Evolutionary conservation across 768 basidiomycete genomes (phyloP), one percentile per base, ranked within the genome.

Genomic region (Calocybe indica): DNA sequence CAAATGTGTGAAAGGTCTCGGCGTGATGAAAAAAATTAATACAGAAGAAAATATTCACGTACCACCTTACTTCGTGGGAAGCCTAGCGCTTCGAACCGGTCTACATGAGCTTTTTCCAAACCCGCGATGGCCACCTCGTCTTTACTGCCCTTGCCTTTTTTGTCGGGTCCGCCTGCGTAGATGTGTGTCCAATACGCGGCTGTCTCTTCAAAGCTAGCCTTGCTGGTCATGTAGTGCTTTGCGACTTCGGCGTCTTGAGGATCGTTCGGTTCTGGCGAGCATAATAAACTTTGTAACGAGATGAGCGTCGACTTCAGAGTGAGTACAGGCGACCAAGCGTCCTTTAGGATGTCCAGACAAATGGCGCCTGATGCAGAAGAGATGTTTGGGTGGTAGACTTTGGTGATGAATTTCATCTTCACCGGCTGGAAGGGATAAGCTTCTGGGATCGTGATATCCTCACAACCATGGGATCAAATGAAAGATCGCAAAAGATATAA

Each of bases 201-300:
- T 3, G 94, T 98, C 35, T 88, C 88, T 49, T 94, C 89, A 55
- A 98, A 98, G 57, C 86, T 84, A 22, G 71, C 68, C 62, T 85
- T 85, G 63, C 86, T 89, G 9, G 92, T 91, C 64, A 89, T 87
- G 58, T 89, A 98, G 61, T 96, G 95, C 63, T 96, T 97, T 9
- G 94, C 94, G 8, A 98, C 94, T 68, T 98, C 93, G 0, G 94
- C 95, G 60, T 98, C 95, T 68, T 97, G 94, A 0, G 94, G 95
- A 61, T 97, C 95, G 53, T 88, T 89, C 6, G 95, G 94, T 62
- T 96, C 92, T 0, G 95, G 95, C 7, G 85, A 88, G 65, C 92
- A 95, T 12, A 98, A 74, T 15, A 97, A 75, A 35, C 88, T 91
- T 63, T 97, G 95, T 10, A 98, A 77, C 2, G 92, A 94, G 62